Evolutionary conservation across 139 green algal species (phyloP).

Genomic region (Chlamydomonas sphaeroides): DNA sequence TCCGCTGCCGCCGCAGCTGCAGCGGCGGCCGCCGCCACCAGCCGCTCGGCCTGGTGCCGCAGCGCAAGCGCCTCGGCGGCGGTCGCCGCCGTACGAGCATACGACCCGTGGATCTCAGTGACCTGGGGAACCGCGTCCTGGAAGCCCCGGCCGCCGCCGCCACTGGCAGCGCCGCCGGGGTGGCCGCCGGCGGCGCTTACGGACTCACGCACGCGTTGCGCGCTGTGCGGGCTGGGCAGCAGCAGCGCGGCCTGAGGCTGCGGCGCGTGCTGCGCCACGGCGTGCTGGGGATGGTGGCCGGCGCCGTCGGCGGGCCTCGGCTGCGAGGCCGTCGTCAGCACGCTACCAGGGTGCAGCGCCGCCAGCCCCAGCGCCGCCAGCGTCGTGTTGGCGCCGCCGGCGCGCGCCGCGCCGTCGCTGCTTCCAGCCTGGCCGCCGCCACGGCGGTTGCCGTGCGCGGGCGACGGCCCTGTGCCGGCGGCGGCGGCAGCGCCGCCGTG

Average conservation of each 20-base stretch:
- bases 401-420: neutral
- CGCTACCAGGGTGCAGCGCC: constrained; percentile 3
- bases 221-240: too few relatives aligned
- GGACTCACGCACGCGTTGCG: neutral
- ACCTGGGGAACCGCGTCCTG: constrained; percentile 45
- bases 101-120: constrained; percentile 50
- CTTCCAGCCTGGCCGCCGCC: neutral
- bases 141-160: constrained; percentile 2
- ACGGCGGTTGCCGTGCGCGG: neutral
- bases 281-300: neutral
- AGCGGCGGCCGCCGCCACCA: neutral
- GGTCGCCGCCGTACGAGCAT: constrained; percentile 36
- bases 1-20: neutral
- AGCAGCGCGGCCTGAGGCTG: neutral
- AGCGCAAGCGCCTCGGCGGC: constrained; percentile 24
- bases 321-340: constrained; percentile 34
- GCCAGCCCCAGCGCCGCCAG: neutral
- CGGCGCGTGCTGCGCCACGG: neutral
- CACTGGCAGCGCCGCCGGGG: too few relatives aligned
- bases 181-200: neutral
- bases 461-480: too few relatives aligned
- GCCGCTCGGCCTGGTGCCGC: neutral
- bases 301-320: neutral
- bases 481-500: too few relatives aligned
- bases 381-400: constrained; percentile 12